Base-by-base conservation (phyloP, 768 basidiomycete genomes). In the Lentinus brumalis region DNA sequence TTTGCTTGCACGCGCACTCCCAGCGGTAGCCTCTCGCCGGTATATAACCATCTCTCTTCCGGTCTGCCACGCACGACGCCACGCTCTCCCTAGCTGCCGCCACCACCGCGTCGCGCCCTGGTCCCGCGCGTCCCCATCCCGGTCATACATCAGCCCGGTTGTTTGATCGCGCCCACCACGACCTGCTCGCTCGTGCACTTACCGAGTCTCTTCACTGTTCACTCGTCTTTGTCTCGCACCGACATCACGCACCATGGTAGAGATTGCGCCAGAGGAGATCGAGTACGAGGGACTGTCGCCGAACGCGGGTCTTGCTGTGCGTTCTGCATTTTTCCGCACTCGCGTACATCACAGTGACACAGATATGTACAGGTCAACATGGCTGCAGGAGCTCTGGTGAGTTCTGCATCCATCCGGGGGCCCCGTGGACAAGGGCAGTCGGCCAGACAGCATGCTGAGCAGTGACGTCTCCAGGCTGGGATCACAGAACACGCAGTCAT, bases 401-500 rank as follows among this genome's bases (percentile, higher is more conserved):
- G 92, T 83, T 41, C 52, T 45, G 30, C 47, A 12, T 26, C 30
- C n/a, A 9, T 31, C n/a, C 35, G 49, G 35, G 15, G 30, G 29
- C 21, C 29, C 21, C 5, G 31, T 15, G 50, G n/a, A 41, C 40
- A 44, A 16, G 50, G 4, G 44, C n/a, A 31, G 11, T 45, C 4
- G 35, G 53, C 42, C 29, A 46, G 21, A 55, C 18, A 41, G 40
- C 53, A 30, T 55, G 32, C 62, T 64, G 53, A 60, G 47, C 18
- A 50, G 49, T 18, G 46, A 30, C 56, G 56, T 58, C 56, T 60
- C 29, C 73, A 96, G 95, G 97, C 97, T 68, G 97, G 97, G 62
- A 98, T 99, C 68, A 95, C 96, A 56, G 97, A 99, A 75, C 97
- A 99, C 78, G 92, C 95, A 32, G 94, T 97, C 73, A 98, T 99